These are phyloP conservation scores for Blumeria hordei DNA, from an alignment of 2,329 filamentous ascomycete genomes.

Conservation along the genomic window DNA sequence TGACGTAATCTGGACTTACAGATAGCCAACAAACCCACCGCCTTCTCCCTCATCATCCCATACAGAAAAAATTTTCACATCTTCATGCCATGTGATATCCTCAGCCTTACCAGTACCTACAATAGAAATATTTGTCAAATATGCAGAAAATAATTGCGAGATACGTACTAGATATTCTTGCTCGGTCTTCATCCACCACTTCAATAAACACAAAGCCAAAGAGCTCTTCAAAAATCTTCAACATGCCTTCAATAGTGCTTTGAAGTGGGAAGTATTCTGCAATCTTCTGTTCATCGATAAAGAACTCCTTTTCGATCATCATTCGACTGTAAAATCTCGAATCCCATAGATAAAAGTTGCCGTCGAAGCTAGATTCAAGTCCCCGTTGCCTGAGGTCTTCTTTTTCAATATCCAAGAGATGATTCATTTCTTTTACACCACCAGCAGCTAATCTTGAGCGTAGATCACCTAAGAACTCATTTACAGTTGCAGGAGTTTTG, in stretches of 20 bases:
- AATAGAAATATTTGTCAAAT: not conserved
- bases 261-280: conserved; percentile 66
- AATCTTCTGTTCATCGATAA: conserved; percentile 56
- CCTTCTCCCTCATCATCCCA: conserved; percentile 57
- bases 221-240: conserved; percentile 61
- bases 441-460: conserved; percentile 41
- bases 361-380: conserved; percentile 28
- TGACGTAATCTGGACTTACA: conserved; percentile 15
- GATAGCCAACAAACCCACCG: conserved; percentile 51
- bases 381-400: conserved; percentile 36
- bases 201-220: conserved; percentile 62
- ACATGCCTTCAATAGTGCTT: conserved; percentile 51
- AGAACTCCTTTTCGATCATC: conserved; percentile 60
- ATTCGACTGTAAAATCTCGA: conserved; percentile 57
- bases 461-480: conserved; percentile 48
- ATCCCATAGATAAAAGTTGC: conserved; percentile 64
- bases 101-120: conserved; percentile 10
- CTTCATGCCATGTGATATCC: conserved; percentile 51
- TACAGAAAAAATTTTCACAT: conserved; percentile 62
- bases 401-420: conserved; percentile 53
- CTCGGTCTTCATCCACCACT: conserved; percentile 39
- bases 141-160: not conserved
- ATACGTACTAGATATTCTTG: conserved; percentile 10
- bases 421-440: conserved; percentile 43
- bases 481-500: conserved; percentile 47